Conservation (phyloP, 1,284 basidiomycete genomes). For the Ceratobasidium sp. region DNA sequence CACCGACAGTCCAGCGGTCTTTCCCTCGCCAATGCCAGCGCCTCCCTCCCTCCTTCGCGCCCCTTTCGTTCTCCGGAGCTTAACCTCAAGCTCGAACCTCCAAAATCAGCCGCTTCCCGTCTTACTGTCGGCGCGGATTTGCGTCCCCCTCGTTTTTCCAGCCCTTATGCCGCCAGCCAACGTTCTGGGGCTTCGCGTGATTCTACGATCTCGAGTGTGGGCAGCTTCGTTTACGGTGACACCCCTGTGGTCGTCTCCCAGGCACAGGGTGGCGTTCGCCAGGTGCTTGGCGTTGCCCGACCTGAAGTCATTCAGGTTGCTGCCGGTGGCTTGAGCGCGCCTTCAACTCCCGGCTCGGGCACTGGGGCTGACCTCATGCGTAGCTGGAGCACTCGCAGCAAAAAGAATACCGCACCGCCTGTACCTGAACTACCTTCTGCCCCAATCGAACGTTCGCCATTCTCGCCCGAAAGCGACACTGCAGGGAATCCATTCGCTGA, state of each 20-base stretch:
- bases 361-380: slow-evolving; percentile 35
- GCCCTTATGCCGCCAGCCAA: slow-evolving; percentile 63
- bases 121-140: slow-evolving; percentile 58
- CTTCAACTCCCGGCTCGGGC: slow-evolving; percentile 46
- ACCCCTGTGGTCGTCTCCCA: slow-evolving; percentile 82
- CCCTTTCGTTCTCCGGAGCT: slow-evolving; percentile 71
- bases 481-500: slow-evolving; percentile 29
- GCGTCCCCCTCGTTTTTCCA: slow-evolving; percentile 66
- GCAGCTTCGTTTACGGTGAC: slow-evolving; percentile 74
- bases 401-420: slow-evolving; percentile 19
- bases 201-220: slow-evolving; percentile 77
- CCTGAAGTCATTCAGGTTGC: slow-evolving; percentile 76
- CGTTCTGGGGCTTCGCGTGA: slow-evolving; percentile 61
- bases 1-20: slow-evolving; percentile 37
- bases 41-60: slow-evolving; percentile 61
- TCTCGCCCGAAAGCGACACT: slow-evolving; percentile 50
- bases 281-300: slow-evolving; percentile 73
- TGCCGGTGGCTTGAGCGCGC: slow-evolving; percentile 57
- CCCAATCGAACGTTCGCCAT: slow-evolving; percentile 45
- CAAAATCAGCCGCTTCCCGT: slow-evolving; percentile 44
- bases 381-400: slow-evolving; percentile 35
- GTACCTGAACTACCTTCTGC: slow-evolving; percentile 17
- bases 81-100: slow-evolving; percentile 51
- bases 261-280: slow-evolving; percentile 69
- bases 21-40: slow-evolving; percentile 52